Conservation (phyloP, 2,329 filamentous ascomycete genomes). For the Rhexocercosporidium sp. region DNA sequence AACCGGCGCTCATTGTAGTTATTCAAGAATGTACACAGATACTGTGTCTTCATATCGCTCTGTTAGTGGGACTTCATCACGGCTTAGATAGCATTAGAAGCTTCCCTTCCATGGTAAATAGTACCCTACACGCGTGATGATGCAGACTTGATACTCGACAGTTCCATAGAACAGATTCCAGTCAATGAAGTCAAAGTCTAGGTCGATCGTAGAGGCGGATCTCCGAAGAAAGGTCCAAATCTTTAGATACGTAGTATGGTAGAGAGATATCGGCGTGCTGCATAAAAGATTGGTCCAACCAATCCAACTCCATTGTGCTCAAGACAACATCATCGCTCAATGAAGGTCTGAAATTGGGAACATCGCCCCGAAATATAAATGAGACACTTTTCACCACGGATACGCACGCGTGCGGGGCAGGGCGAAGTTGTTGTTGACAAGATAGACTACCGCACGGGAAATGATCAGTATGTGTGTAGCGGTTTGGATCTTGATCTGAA, state of each 20-base stretch:
- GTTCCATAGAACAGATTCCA: constrained; percentile 67
- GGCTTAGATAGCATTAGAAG: constrained; percentile 58
- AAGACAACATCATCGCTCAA: constrained; percentile 60
- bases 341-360: constrained; percentile 61
- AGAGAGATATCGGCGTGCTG: constrained; percentile 61
- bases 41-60: constrained; percentile 42
- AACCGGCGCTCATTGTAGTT: constrained; percentile 35
- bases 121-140: constrained; percentile 63
- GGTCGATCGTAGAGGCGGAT: constrained; percentile 64
- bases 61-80: constrained; percentile 60
- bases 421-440: constrained; percentile 57
- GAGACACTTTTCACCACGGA: constrained; percentile 33
- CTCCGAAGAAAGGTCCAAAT: constrained; percentile 66
- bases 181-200: constrained; percentile 66
- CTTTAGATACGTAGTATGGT: constrained; percentile 61
- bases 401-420: constrained; percentile 28
- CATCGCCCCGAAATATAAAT: constrained; percentile 62
- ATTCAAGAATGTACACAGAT: constrained; percentile 40
- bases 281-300: constrained; percentile 50
- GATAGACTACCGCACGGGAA: constrained; percentile 50
- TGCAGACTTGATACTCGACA: constrained; percentile 67
- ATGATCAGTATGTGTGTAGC: neutral
- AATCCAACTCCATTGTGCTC: constrained; percentile 60
- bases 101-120: constrained; percentile 63
- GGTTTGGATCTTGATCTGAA: neutral